Evolutionary conservation across 805 yeast species (phyloP), one percentile per base, ranked within the genome.

Genomic region (Grigorovia yakushimaensis): DNA sequence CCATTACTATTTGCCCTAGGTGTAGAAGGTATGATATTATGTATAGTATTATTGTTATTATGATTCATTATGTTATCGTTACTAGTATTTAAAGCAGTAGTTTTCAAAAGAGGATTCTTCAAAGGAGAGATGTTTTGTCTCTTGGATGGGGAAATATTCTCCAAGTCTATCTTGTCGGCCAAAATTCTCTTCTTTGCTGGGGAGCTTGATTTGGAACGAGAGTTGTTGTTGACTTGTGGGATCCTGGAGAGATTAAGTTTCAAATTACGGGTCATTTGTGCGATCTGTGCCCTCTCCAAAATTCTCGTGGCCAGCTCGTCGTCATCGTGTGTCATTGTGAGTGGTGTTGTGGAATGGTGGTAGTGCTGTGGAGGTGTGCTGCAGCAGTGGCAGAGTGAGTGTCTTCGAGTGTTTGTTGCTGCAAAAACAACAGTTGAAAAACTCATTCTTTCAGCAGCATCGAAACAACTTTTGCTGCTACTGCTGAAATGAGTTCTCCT

Each of bases 221-320:
- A 20, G 33, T 4, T 23, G 9, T 23, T 41, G 10, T 57, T 55
- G n/a, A 27, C 13, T 15, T 27, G 33, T 4, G 62, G 55, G 1
- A 62, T 65, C 51, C 58, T 60, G 33, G 64, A 54, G 21, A 64
- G 49, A 6, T 63, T 65, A 44, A 64, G 43, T 52, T 61, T 63
- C 51, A 64, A 54, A 44, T 62, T 62, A 18, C 68, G 54, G 13
- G 66, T 56, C 66, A 63, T 61, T 50, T 62, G 67, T 15, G 68
- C 68, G 47, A 64, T 49, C 47, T 63, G 62, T 39, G 68, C 68
- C 46, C 68, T 48, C 45, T 64, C 59, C 24, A 64, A 53, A 19
- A 64, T 64, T 48, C 56, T 61, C 10, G 54, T 51, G 9, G 67
- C 60, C 23, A 64, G 47, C 49, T 64, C 65, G 44, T 59, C 59